Base-by-base conservation (phyloP, 2,329 filamentous ascomycete species). In the Juglanconis oblonga region DNA sequence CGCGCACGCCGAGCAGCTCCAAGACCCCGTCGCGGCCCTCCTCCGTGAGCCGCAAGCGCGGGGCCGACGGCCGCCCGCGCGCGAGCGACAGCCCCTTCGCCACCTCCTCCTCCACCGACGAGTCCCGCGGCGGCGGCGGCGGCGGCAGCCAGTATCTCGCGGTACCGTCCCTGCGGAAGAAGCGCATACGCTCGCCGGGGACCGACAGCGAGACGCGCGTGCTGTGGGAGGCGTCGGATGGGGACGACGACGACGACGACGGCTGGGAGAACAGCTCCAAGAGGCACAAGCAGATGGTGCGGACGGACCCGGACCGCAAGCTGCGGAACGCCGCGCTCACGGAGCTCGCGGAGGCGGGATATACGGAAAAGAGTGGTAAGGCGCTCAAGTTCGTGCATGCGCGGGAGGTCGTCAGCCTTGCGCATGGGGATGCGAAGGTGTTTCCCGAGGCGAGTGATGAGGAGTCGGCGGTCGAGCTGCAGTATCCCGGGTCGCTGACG, bases 401-500 rank as follows among this genome's bases (percentile, higher is more conserved):
- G 4, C 80, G 79, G 4, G 77, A 86, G 64, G 78, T 87, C 29
- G 81, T 81, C 42, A 83, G 77, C 49, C 71, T 81, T 29, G 74
- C 77, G 56, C 75, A 78, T 5, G 81, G 79, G 47, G 84, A 81
- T 61, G 78, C 80, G 33, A 79, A 79, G 1, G 78, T 80, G 11
- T 75, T 83, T 36, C 58, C 61, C 61, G 77, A 78, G 44, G 76
- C 79, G 3, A 74, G 76, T 52, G 74, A 78, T 52, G 78, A 85
- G 61, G 81, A 85, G 60, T 79, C 87, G 6, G 77, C 74, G 10
- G 84, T 96, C 61, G 79, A 87, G 69, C 77, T 98, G 66, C 90
- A 95, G 72, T 98, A 98, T 73, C 94, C 95, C 9, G 93, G 91
- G 72, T 68, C 70, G 11, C 68, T 67, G 53, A 66, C 71, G 58